A percentile compares a stretch with the other conserved stretches of the same genome.
phyloP scores from a whole-genome alignment of 192 early-diverging fungal species.

The Phlyctochytrium arcticum region DNA sequence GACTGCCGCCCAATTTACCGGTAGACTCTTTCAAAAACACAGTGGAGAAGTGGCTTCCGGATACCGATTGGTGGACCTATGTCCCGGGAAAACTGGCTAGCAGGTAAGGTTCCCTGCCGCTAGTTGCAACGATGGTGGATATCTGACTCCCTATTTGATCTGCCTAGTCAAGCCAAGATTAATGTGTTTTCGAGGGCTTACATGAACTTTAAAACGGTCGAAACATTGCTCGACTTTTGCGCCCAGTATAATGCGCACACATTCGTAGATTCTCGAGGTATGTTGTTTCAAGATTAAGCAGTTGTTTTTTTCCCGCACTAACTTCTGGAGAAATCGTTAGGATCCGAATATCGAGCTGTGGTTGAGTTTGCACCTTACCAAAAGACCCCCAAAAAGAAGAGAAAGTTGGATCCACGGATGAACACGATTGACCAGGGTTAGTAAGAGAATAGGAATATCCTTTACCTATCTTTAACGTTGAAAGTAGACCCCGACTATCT shows the following conservation, averaged over 20 bases:
- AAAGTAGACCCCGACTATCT: constrained; percentile 68
- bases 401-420: constrained; percentile 61
- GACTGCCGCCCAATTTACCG: constrained; percentile 73
- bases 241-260: constrained; percentile 73
- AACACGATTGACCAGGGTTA: constrained; percentile 73
- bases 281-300: neutral
- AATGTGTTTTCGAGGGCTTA: constrained; percentile 69
- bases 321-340: constrained; percentile 23
- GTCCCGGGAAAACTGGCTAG: constrained; percentile 69
- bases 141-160: constrained; percentile 2
- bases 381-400: constrained; percentile 61
- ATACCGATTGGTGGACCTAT: constrained; percentile 51
- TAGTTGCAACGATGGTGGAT: no score
- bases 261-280: constrained; percentile 65
- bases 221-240: constrained; percentile 67
- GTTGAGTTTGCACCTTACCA: constrained; percentile 83
- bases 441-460: neutral
- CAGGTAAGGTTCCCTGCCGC: constrained; percentile 45
- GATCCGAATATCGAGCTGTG: constrained; percentile 64
- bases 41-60: constrained; percentile 52
- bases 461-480: neutral
- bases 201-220: constrained; percentile 65
- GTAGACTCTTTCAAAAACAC: constrained; percentile 62
- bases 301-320: neutral
- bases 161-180: constrained; percentile 65